Conservation (phyloP, 192 early-diverging fungal species). For the Coemansia sp. region DNA sequence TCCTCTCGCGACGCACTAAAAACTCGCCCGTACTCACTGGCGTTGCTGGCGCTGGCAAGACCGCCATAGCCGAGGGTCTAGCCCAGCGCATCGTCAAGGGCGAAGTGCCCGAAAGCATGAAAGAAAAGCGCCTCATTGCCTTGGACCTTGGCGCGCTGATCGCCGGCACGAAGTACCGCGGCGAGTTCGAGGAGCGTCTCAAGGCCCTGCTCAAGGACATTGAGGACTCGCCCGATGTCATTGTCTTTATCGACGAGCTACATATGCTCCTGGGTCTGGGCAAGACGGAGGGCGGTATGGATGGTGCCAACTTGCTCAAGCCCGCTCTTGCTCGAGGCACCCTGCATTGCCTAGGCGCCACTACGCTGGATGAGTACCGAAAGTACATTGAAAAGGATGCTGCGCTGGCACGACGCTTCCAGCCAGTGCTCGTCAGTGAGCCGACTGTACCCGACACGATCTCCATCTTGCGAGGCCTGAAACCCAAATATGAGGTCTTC, state of each 20-base stretch:
- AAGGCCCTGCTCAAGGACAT: conserved; percentile 76
- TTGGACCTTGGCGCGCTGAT: conserved; percentile 68
- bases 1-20: conserved; percentile 75
- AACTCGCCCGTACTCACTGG: conserved; percentile 80
- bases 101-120: conserved; percentile 78
- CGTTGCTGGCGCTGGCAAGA: conserved; percentile 82
- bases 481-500: conserved; percentile 77
- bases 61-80: conserved; percentile 79
- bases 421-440: conserved; percentile 73
- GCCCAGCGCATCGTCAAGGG: conserved; percentile 77
- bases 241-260: conserved; percentile 82
- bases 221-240: conserved; percentile 70
- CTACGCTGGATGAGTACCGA: conserved; percentile 80
- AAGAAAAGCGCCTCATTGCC: conserved; percentile 67
- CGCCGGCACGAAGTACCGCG: conserved; percentile 63
- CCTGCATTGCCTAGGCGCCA: conserved; percentile 76
- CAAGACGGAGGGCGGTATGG: conserved; percentile 76
- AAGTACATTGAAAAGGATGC: conserved; percentile 76
- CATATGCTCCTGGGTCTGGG: conserved; percentile 77
- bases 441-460: conserved; percentile 73
- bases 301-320: conserved; percentile 81
- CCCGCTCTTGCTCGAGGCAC: conserved; percentile 75
- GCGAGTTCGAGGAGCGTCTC: conserved; percentile 83
- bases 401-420: conserved; percentile 78
- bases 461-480: conserved; percentile 76